phyloP scores from a whole-genome alignment of 1,284 basidiomycete genomes.

The Mrakiaceae sp. region DNA sequence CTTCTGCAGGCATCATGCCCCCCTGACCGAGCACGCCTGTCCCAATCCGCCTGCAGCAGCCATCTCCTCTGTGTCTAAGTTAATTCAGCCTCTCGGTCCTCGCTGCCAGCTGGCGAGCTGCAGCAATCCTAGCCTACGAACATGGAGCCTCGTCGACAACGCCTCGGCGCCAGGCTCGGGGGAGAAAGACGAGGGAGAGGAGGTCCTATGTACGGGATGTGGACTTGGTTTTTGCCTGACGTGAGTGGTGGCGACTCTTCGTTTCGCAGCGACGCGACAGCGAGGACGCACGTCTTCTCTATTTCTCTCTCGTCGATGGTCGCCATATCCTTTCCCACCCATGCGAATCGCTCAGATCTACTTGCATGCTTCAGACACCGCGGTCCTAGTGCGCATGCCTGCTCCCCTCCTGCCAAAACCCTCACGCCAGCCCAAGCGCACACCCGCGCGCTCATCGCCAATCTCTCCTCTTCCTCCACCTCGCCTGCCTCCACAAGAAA shows the following conservation, averaged over 20 bases:
- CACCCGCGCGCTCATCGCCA: neutral
- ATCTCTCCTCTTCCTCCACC: neutral
- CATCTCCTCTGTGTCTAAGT: neutral
- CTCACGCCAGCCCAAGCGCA: neutral
- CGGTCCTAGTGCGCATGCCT: neutral
- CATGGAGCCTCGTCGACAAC: neutral
- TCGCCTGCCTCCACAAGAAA: neutral
- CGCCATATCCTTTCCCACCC: no score
- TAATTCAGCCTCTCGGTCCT: neutral
- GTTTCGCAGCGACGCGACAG: neutral
- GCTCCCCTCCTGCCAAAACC: neutral
- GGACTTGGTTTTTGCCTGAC: neutral
- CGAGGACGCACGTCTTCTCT: neutral
- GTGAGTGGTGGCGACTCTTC: neutral
- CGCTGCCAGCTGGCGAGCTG: neutral
- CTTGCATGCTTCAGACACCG: neutral
- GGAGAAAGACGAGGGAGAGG: neutral
- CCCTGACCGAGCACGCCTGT: neutral
- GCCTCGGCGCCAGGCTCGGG: neutral
- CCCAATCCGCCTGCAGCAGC: neutral
- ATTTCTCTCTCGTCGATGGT: neutral
- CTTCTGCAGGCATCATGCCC: conserved; percentile 1
- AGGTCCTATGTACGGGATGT: neutral
- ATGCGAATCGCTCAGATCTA: no score
- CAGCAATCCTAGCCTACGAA: neutral